phyloP scores from a whole-genome alignment of 2,329 filamentous ascomycete species.

The Diaporthe amygdali region DNA sequence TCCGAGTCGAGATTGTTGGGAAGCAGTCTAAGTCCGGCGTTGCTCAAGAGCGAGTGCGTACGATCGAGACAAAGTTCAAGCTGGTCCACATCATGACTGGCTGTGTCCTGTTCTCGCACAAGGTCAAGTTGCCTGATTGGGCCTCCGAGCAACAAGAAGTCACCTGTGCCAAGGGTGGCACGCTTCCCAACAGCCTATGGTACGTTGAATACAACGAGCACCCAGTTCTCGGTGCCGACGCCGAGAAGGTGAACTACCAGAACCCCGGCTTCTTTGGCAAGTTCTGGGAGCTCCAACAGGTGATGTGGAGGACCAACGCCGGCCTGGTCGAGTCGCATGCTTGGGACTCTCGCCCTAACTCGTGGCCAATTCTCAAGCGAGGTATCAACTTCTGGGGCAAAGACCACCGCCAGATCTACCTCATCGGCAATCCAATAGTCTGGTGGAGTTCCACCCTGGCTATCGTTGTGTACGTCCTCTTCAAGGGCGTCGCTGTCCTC shows the following conservation, averaged over 20 bases:
- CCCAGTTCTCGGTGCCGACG: conserved; percentile 72
- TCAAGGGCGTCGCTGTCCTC: conserved; percentile 87
- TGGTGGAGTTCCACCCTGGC: conserved; percentile 90
- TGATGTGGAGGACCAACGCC: conserved; percentile 99
- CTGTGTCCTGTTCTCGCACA: conserved; percentile 96
- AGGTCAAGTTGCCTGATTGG: conserved; percentile 98
- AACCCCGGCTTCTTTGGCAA: conserved; percentile 96
- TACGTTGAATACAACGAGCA: conserved; percentile 93
- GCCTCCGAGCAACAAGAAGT: conserved; percentile 98
- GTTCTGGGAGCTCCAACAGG: conserved; percentile 95
- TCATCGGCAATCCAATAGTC: conserved; percentile 91
- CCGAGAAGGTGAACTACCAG: conserved; percentile 95
- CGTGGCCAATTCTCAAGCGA: conserved; percentile 89
- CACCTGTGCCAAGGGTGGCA: conserved; percentile 92
- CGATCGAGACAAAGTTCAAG: conserved; percentile 96
- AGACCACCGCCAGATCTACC: conserved; percentile 92
- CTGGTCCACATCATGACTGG: conserved; percentile 97
- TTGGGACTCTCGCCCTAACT: conserved; percentile 94
- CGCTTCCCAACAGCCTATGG: conserved; percentile 95
- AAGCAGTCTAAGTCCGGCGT: conserved; percentile 78
- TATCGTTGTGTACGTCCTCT: conserved; percentile 75
- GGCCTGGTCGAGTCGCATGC: conserved; percentile 95
- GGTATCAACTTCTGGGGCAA: conserved; percentile 99
- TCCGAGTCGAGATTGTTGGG: conserved; percentile 94
- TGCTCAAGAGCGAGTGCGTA: conserved; percentile 85